Percentiles rank a stretch among this genome's conserved stretches.
phyloP scores from a whole-genome alignment of 495 filamentous ascomycete genomes.

The Niebla homalea region DNA sequence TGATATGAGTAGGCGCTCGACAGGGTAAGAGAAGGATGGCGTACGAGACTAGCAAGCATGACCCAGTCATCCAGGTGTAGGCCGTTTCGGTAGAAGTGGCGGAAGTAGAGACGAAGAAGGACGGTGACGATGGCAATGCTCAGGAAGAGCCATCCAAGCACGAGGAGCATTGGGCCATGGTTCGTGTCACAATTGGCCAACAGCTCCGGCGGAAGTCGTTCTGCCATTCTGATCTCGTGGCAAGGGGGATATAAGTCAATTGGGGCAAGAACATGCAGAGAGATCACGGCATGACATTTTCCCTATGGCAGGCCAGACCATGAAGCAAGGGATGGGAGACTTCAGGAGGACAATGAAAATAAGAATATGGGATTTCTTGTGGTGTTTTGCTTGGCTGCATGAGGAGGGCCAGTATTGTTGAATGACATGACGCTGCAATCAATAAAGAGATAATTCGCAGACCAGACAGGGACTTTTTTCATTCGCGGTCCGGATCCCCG shows the following conservation, averaged over 20 bases:
- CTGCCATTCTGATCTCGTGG: slow-evolving; percentile 4
- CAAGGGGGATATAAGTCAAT: neutral
- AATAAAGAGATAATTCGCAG: too few species aligned
- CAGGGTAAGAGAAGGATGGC: neutral
- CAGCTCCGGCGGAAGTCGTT: neutral
- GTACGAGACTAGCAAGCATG: slow-evolving; percentile 14
- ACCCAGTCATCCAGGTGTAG: slow-evolving; percentile 14
- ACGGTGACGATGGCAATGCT: slow-evolving; percentile 8
- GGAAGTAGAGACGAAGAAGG: slow-evolving; percentile 12
- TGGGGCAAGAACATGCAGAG: too few species aligned
- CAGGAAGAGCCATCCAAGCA: slow-evolving; percentile 5
- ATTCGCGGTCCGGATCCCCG: too few species aligned
- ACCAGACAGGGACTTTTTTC: too few species aligned
- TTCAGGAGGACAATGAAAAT: too few species aligned
- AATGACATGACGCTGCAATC: too few species aligned
- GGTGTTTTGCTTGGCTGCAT: too few species aligned
- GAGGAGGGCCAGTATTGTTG: too few species aligned
- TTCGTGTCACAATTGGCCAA: slow-evolving; percentile 9
- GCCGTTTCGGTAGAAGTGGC: slow-evolving; percentile 5
- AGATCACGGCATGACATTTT: too few species aligned
- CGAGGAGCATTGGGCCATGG: slow-evolving; percentile 12
- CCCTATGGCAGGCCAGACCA: too few species aligned
- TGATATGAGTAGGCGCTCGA: neutral
- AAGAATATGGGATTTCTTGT: too few species aligned
- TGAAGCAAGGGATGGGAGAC: too few species aligned